Evolutionary conservation across 1,284 basidiomycete species (phyloP).

Genomic region (Takashimella tepidaria): DNA sequence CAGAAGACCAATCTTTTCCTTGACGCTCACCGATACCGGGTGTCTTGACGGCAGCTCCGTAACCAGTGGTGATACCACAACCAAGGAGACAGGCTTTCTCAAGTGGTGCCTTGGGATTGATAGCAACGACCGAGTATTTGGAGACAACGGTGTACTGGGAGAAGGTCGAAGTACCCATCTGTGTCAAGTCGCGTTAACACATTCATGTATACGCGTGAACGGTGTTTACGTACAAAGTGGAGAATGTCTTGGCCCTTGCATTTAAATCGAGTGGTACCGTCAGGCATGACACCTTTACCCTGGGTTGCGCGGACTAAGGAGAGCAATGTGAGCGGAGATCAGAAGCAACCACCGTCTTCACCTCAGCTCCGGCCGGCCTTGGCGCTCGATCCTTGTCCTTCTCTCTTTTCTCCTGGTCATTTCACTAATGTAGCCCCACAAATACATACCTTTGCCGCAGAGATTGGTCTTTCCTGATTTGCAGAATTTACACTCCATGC

Average conservation of each 20-base stretch:
- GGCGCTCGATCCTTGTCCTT: neutral
- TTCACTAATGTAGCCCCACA: neutral
- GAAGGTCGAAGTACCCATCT: slow-evolving; percentile 99
- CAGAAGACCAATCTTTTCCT: slow-evolving; percentile 20
- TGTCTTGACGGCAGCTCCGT: slow-evolving; percentile 53
- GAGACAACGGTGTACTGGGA: slow-evolving; percentile 99
- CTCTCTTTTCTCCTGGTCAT: neutral
- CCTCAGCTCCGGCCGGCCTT: neutral
- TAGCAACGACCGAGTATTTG: slow-evolving; percentile 90
- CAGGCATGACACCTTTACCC: slow-evolving; percentile 95
- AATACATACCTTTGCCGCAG: slow-evolving; percentile 66
- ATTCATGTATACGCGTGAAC: neutral
- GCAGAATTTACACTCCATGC: slow-evolving; percentile 95
- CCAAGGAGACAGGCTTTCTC: slow-evolving; percentile 93
- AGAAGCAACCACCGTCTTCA: too few relatives aligned
- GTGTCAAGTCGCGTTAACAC: neutral
- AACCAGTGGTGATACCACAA: slow-evolving; percentile 94
- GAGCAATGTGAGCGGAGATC: too few relatives aligned
- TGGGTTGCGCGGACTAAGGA: slow-evolving; percentile 80
- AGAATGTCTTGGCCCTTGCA: slow-evolving; percentile 80
- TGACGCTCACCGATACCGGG: slow-evolving; percentile 43
- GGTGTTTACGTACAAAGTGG: slow-evolving; percentile 69
- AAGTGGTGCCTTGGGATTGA: slow-evolving; percentile 78
- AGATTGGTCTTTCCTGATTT: slow-evolving; percentile 98
- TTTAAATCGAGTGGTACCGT: slow-evolving; percentile 84